Conservation (phyloP, 2,329 filamentous ascomycete genomes). For the Cytospora schulzeri region DNA sequence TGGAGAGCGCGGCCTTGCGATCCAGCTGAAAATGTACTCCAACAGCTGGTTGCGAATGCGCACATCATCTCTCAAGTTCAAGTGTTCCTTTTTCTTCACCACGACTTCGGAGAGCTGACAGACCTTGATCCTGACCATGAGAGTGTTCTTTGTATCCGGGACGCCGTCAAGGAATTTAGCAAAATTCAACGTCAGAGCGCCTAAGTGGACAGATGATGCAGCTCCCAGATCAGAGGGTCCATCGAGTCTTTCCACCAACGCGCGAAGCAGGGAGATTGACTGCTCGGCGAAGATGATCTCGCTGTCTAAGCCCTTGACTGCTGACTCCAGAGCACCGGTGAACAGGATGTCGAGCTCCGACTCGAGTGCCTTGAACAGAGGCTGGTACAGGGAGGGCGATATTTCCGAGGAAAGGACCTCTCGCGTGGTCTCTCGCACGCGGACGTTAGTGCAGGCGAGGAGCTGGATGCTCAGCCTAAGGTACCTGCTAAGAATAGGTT, state of each 20-base stretch:
- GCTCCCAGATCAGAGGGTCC: slow-evolving; percentile 64
- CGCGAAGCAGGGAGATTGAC: slow-evolving; percentile 63
- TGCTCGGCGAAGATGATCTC: slow-evolving; percentile 70
- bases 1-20: slow-evolving; percentile 60
- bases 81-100: slow-evolving; percentile 66
- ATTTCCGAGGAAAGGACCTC: slow-evolving; percentile 69
- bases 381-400: slow-evolving; percentile 61
- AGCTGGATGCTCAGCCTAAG: slow-evolving; percentile 66
- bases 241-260: slow-evolving; percentile 65
- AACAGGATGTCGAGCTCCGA: slow-evolving; percentile 66
- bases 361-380: slow-evolving; percentile 66
- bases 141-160: slow-evolving; percentile 55
- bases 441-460: slow-evolving; percentile 64
- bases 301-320: slow-evolving; percentile 57
- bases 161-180: slow-evolving; percentile 66
- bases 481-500: slow-evolving; percentile 61
- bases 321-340: slow-evolving; percentile 54
- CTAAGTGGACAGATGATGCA: slow-evolving; percentile 65
- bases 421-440: slow-evolving; percentile 66
- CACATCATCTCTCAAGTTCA: slow-evolving; percentile 70
- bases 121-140: slow-evolving; percentile 69
- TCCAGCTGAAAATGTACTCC: slow-evolving; percentile 70
- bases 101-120: slow-evolving; percentile 68
- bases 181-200: slow-evolving; percentile 64
- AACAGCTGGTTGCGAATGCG: slow-evolving; percentile 69